Evolutionary conservation across 441 rosid species (phyloP).

Genomic region (Pelargonium cotyledonis): DNA sequence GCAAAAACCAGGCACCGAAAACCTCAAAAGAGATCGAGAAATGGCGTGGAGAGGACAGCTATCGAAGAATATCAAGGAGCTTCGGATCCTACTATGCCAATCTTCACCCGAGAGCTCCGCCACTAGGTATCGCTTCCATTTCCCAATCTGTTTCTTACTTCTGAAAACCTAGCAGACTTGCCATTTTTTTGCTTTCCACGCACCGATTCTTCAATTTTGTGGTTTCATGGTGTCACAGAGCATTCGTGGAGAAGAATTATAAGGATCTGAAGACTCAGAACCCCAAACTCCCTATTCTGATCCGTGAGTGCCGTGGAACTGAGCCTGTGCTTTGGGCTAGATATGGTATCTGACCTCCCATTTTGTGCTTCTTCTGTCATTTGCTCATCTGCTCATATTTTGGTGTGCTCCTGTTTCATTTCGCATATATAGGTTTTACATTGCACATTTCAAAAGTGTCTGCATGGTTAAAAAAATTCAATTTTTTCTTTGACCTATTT

Average conservation of each 20-base stretch:
- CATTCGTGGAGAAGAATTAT: conserved; percentile 78
- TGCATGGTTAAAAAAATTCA: not conserved
- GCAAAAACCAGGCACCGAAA: not conserved
- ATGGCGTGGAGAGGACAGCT: conserved; percentile 85
- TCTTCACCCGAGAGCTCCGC: conserved; percentile 68
- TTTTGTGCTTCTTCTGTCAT: no score
- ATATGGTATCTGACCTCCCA: conserved; percentile 44
- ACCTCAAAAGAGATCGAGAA: conserved; percentile 3
- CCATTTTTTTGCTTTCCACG: not conserved
- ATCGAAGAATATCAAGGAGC: conserved; percentile 64
- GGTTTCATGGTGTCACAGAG: conserved; percentile 26
- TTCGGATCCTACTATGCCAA: conserved; percentile 73
- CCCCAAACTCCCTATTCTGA: conserved; percentile 77
- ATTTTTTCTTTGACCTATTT: not conserved
- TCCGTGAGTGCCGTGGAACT: conserved; percentile 72
- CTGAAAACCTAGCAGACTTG: not conserved
- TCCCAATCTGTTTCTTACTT: not conserved
- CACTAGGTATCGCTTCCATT: conserved; percentile 39
- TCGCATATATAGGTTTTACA: not conserved
- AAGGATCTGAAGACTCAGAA: conserved; percentile 71
- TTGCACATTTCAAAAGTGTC: not conserved
- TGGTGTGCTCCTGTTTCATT: not conserved
- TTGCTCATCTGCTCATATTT: not conserved
- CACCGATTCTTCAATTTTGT: not conserved
- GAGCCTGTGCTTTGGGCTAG: conserved; percentile 93